Percentiles rank a stretch among this genome's conserved stretches.
phyloP scores from a whole-genome alignment of 2,329 filamentous ascomycete genomes.

The Aspergillus chevalieri region DNA sequence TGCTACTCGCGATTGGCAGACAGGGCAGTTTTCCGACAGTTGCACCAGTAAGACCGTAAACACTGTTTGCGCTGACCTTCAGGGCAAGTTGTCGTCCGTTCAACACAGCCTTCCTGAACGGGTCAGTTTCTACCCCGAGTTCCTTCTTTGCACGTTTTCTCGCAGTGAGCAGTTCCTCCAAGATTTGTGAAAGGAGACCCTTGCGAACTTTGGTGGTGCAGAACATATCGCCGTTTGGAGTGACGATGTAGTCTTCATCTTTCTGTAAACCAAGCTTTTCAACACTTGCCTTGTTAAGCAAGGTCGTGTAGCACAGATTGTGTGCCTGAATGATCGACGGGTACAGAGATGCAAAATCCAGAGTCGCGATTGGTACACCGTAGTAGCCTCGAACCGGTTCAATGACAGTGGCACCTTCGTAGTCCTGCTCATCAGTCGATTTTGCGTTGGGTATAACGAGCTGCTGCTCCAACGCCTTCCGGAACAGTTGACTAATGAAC shows the following conservation, averaged over 20 bases:
- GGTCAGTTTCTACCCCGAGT: conserved; percentile 78
- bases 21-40: conserved; percentile 94
- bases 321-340: conserved; percentile 98
- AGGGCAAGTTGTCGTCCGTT: conserved; percentile 94
- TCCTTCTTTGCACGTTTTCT: conserved; percentile 94
- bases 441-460: conserved; percentile 86
- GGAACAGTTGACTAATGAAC: conserved; percentile 94
- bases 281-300: conserved; percentile 71
- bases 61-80: conserved; percentile 95
- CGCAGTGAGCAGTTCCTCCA: conserved; percentile 85
- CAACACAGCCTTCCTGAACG: conserved; percentile 95
- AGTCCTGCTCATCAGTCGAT: conserved; percentile 74
- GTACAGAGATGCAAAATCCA: conserved; percentile 98
- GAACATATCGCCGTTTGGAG: conserved; percentile 90
- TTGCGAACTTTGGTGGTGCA: conserved; percentile 84
- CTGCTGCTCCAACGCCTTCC: conserved; percentile 87
- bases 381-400: conserved; percentile 92
- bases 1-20: conserved; percentile 90
- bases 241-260: conserved; percentile 93
- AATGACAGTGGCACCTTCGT: conserved; percentile 96
- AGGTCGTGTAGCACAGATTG: conserved; percentile 94
- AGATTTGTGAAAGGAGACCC: conserved; percentile 86
- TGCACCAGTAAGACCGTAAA: conserved; percentile 94
- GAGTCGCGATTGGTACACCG: conserved; percentile 86
- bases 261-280: conserved; percentile 72